Evolutionary conservation across 2,329 filamentous ascomycete genomes (phyloP), one percentile per base, ranked within the genome.

Genomic region (Thelonectria rubi): DNA sequence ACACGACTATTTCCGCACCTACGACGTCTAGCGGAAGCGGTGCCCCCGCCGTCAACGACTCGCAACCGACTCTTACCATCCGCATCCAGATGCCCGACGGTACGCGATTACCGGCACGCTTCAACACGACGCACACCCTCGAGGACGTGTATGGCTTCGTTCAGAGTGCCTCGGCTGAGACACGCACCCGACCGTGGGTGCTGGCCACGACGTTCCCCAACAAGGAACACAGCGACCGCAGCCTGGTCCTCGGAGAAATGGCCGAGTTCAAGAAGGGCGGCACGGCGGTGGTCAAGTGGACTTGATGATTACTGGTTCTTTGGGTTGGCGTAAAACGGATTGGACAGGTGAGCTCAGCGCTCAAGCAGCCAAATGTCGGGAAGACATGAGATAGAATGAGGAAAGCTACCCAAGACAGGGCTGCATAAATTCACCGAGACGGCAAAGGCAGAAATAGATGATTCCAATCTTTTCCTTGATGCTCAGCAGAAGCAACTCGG

Each of bases 131-230:
- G 0, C 89, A 93, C 69, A 95, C 91, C 0, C 79, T 96, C 48
- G 89, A 87, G 15, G 90, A 94, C 66, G 84, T 96, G 9, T 94
- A 95, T 75, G 80, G 82, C 9, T 94, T 94, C 70, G 86, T 94
- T 62, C 80, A 86, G 60, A 82, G 84, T n/a, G 84, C 91, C 0
- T 88, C 85, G 24, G 75, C 87, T 0, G 83, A 82, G 7, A 84
- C 85, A 51, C 79, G 80, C 30, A 73, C 77, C 40, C 84, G 91
- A n/a, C 70, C 82, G 4, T 95, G 90, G 82, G 89, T 92, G 3
- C 80, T 96, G 45, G 91, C 90, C 65, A 95, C 92, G 0, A 94
- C 91, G 0, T 95, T 95, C 76, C 92, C 92, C 5, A 92, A 87
- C 72, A 93, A 92, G 78, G 90, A 94, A 55, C 85, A 94, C 65